Conservation (phyloP, 768 basidiomycete species). For the Pleurotus platypus region DNA sequence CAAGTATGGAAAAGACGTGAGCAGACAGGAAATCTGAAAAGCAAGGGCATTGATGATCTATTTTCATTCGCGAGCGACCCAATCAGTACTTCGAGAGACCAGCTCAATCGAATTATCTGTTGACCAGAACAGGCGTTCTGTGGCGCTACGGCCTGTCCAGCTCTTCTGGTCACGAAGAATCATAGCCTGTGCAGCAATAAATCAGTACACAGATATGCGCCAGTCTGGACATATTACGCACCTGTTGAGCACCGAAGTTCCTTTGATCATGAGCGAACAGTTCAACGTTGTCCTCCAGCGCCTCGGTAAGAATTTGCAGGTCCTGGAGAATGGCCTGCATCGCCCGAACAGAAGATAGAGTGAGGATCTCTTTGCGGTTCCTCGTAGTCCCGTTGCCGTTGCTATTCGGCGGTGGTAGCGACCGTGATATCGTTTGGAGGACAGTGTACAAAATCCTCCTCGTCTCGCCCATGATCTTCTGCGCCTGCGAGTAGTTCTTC, state of each 20-base stretch:
- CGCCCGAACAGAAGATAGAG: constrained; percentile 69
- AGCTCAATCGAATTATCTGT: constrained; percentile 89
- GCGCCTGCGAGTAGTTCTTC: constrained; percentile 87
- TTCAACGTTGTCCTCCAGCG: constrained; percentile 86
- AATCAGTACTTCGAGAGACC: constrained; percentile 80
- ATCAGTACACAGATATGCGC: background rate
- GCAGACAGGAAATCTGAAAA: background rate
- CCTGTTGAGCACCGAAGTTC: constrained; percentile 97
- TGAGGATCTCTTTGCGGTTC: constrained; percentile 77
- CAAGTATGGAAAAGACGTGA: background rate
- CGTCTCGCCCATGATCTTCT: constrained; percentile 87
- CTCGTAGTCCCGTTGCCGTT: constrained; percentile 46
- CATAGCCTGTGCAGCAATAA: constrained; percentile 65
- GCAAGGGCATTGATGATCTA: background rate
- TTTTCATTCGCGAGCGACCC: constrained; percentile 70
- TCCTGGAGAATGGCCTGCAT: constrained; percentile 86
- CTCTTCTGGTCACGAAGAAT: constrained; percentile 93
- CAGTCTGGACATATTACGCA: constrained; percentile 25
- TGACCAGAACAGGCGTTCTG: constrained; percentile 90
- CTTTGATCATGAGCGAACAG: constrained; percentile 91
- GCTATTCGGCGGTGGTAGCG: constrained; percentile 52
- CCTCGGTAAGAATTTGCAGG: constrained; percentile 82
- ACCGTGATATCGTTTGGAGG: constrained; percentile 76
- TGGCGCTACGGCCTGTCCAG: constrained; percentile 90
- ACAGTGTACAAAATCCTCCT: constrained; percentile 91